Base-by-base conservation (phyloP, 768 basidiomycete species). In the Lactarius akahatsu region DNA sequence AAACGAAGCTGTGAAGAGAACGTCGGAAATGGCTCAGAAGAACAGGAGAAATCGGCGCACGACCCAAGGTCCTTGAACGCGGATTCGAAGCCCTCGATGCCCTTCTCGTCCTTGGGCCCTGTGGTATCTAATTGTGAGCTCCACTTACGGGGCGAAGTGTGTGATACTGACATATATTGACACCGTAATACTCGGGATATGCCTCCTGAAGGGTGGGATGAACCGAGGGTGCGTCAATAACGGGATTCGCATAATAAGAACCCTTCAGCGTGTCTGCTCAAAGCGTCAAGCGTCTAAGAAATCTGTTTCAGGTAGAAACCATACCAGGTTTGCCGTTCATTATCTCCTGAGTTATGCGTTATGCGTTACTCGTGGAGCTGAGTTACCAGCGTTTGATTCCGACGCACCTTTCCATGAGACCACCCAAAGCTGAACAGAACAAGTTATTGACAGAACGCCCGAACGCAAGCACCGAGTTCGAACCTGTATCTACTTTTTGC, bases 301-400 rank as follows among this genome's bases (percentile, higher is more conserved):
- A 5, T 6, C 7, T 36, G 20, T 50, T 50, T 43, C 56, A 26
- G 57, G 32, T 41, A 36, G 13, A 26, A 32, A 41, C 60, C 73
- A 69, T 66, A 84, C 90, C 92, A 70, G 90, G 91, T 71, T 86
- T 89, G 36, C 96, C 96, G 72, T 98, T 98, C 95, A 98, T 97
- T 56, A 96, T 86, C 82, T 98, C 96, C 87, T 92, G 62, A 34
- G 28, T 34, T 8, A 54, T 63, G 58, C 36, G 28, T 34, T 8
- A 54, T 63, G 58, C 36, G 56, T 66, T 55, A 47, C 57, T 64
- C 40, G 45, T 50, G 50, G 43, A 13, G 13, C 18, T 23, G 34
- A 56, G 50, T 28, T 30, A 30, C 36, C 30, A 34, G 26, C 28
- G 20, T 38, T 28, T 28, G 57, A 26, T 28, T 28, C 11, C 36